phyloP scores from a whole-genome alignment of 2,329 filamentous ascomycete genomes.

The Orbilia blumenaviensis region DNA sequence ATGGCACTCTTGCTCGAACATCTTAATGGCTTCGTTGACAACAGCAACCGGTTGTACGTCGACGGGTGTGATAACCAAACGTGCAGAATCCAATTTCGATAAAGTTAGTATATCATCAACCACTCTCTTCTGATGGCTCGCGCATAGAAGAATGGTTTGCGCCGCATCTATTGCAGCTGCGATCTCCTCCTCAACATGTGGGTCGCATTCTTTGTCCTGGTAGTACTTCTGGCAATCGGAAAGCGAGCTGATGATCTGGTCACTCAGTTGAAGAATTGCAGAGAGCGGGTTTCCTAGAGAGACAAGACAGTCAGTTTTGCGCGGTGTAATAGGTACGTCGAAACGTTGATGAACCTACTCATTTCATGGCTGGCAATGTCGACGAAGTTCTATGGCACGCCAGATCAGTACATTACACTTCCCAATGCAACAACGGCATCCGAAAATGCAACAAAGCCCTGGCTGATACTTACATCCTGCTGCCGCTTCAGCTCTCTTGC shows the following conservation, averaged over 20 bases:
- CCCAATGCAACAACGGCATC: background rate
- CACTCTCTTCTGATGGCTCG: conserved; percentile 78
- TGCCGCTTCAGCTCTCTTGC: conserved; percentile 81
- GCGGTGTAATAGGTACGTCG: background rate
- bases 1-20: conserved; percentile 42
- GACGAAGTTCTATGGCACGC: conserved; percentile 72
- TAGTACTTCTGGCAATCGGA: conserved; percentile 25
- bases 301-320: conserved; percentile 62
- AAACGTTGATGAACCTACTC: background rate
- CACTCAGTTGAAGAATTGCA: conserved; percentile 78
- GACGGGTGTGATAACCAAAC: conserved; percentile 67
- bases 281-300: conserved; percentile 80
- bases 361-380: conserved; percentile 68
- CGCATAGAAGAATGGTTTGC: conserved; percentile 80
- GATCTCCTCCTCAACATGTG: conserved; percentile 32
- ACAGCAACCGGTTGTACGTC: conserved; percentile 74
- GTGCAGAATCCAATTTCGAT: conserved; percentile 74
- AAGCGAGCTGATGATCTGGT: conserved; percentile 68
- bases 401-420: background rate
- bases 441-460: background rate
- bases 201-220: conserved; percentile 55
- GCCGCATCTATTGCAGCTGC: conserved; percentile 71
- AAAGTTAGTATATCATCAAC: conserved; percentile 74
- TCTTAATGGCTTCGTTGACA: conserved; percentile 64
- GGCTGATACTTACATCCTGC: conserved; percentile 63